These are phyloP conservation scores for Candida bentonensis DNA, from an alignment of 805 yeast species.

Conservation along the genomic window DNA sequence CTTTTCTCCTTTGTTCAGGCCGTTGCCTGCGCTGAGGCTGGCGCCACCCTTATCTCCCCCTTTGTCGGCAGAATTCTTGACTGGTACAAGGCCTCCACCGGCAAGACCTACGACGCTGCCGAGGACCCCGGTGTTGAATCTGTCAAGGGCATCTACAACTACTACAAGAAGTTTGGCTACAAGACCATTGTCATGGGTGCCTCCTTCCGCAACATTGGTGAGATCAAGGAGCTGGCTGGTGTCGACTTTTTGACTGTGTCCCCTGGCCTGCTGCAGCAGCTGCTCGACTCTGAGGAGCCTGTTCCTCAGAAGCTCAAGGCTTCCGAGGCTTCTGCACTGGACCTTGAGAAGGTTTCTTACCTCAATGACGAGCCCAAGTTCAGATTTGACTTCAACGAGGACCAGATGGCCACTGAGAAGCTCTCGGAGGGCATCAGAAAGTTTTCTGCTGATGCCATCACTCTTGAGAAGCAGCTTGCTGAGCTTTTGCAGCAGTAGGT, in stretches of 20 bases:
- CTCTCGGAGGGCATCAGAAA: slow-evolving; percentile 95
- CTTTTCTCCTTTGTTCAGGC: slow-evolving; percentile 95
- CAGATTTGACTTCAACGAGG: slow-evolving; percentile 87
- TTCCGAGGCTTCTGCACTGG: slow-evolving; percentile 38
- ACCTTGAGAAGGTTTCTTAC: slow-evolving; percentile 59
- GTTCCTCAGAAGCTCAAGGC: slow-evolving; percentile 78
- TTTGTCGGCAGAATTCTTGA: slow-evolving; percentile 98
- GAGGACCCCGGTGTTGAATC: slow-evolving; percentile 94
- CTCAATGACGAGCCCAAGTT: slow-evolving; percentile 77
- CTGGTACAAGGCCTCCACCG: slow-evolving; percentile 92
- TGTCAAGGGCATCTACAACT: slow-evolving; percentile 81
- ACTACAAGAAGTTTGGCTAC: slow-evolving; percentile 95
- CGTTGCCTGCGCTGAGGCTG: slow-evolving; percentile 97
- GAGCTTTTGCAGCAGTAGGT: not conserved
- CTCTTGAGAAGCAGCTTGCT: slow-evolving; percentile 35
- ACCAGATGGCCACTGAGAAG: slow-evolving; percentile 97
- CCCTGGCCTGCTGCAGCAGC: slow-evolving; percentile 81
- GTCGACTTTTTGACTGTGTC: slow-evolving; percentile 92
- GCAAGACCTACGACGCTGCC: slow-evolving; percentile 66
- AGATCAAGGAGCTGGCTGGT: slow-evolving; percentile 94
- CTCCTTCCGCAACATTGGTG: slow-evolving; percentile 94
- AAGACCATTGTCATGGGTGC: slow-evolving; percentile 99
- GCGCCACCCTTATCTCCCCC: slow-evolving; percentile 92
- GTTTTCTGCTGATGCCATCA: slow-evolving; percentile 84
- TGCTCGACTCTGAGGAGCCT: slow-evolving; percentile 58